phyloP scores from a whole-genome alignment of 768 basidiomycete genomes.

The Psilocybe cubensis region DNA sequence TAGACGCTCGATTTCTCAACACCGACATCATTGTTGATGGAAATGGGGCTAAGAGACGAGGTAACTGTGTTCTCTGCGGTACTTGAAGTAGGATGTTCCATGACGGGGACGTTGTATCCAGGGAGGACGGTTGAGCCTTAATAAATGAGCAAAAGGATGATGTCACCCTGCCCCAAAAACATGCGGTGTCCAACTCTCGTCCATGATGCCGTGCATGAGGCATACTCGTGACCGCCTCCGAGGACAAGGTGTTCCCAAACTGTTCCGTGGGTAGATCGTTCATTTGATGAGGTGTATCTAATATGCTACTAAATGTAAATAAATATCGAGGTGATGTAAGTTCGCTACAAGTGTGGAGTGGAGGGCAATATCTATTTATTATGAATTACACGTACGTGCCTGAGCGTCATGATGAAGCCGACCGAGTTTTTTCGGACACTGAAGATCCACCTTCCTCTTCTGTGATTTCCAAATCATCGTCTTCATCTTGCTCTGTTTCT shows the following conservation, averaged over 20 bases:
- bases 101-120: neutral
- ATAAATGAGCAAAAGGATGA: constrained; percentile 6
- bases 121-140: constrained; percentile 1
- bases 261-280: neutral
- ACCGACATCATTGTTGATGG: constrained; percentile 7
- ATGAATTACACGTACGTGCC: constrained; percentile 17
- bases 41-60: constrained; percentile 7
- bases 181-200: constrained; percentile 4
- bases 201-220: constrained; percentile 1
- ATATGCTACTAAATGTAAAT: constrained; percentile 23
- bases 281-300: constrained; percentile 3
- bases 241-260: neutral
- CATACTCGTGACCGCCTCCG: constrained; percentile 7
- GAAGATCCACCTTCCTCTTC: constrained; percentile 7
- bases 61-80: constrained; percentile 9
- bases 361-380: constrained; percentile 12
- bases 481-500: constrained; percentile 12
- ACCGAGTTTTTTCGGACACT: neutral
- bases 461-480: constrained; percentile 12
- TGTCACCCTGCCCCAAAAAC: constrained; percentile 9
- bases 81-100: constrained; percentile 23
- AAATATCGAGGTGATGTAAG: constrained; percentile 17
- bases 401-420: constrained; percentile 2
- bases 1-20: constrained; percentile 13
- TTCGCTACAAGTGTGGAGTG: constrained; percentile 14